Base-by-base conservation (phyloP, 225 moss, liverwort and hornwort species). In the Pseudisothecium myosuroides region DNA sequence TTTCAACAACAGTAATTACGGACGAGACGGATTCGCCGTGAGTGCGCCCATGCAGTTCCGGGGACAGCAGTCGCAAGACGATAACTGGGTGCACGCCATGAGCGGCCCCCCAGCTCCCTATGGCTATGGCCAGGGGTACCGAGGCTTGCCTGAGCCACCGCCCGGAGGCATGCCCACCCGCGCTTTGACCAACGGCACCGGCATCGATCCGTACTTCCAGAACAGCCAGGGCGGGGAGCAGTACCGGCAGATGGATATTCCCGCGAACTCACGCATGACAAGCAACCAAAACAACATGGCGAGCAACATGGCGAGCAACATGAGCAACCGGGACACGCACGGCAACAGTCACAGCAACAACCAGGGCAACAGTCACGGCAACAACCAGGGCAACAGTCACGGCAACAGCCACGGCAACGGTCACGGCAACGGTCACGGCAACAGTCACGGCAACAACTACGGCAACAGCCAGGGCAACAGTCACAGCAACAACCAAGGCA, bases 31-130 rank as follows among this genome's bases (percentile, higher is more conserved):
- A 8, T 83, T 45, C 18, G 52, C 76, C 7, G 10, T 72, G 76
- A 80, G 29, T 31, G 82, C 79, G 9, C 89, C 91, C 13, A 62
- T 77, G 65, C 76, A 75, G 49, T 59, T 83, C 41, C 84, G 76
- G 8, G 54, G 84, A 23, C 90, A 73, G 64, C 90, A 78, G 50
- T 58, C 87, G 28, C 90, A 89, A 49, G 93, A 92, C 16, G 93
- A 94, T 56, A 90, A 52, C 11, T 94, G 91, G 91, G 82, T 90
- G 26, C 90, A 88, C 72, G 50, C 86, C 68, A 84, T 74, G 90
- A 87, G 45, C 75, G 63, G 31, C 31, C 86, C 73, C 31, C 90
- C 86, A 23, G 27, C 63, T 18, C 64, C 29, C 37, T 64, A 34
- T 13, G 89, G 87, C 76, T 26, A 76, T 65, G 86, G 79, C 73